Evolutionary conservation across 2,329 filamentous ascomycete genomes (phyloP).

Genomic region (Fusarium verrucosum): DNA sequence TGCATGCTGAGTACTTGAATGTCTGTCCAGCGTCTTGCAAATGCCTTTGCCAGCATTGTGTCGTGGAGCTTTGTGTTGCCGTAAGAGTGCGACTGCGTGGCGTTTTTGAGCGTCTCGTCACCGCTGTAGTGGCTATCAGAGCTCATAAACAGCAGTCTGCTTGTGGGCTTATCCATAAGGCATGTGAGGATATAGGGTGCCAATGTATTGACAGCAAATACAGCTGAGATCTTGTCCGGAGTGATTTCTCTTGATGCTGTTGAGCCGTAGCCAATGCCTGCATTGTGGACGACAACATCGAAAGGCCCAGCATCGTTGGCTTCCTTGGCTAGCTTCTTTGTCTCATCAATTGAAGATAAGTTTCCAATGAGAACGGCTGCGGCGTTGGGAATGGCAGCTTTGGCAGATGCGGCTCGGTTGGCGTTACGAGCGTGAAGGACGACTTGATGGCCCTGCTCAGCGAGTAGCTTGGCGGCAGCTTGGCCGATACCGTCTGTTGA

Average conservation of each 20-base stretch:
- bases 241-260: constrained; percentile 20
- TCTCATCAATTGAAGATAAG: constrained; percentile 29
- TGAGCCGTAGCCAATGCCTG: constrained; percentile 33
- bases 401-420: constrained; percentile 28
- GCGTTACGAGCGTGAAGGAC: constrained; percentile 32
- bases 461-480: constrained; percentile 28
- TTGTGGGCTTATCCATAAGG: constrained; percentile 28
- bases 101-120: constrained; percentile 24
- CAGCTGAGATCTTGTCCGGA: constrained; percentile 24
- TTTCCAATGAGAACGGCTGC: constrained; percentile 21
- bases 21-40: constrained; percentile 23
- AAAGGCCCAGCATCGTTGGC: constrained; percentile 28
- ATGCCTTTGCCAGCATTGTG: constrained; percentile 33
- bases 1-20: constrained; percentile 36
- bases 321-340: constrained; percentile 27
- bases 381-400: constrained; percentile 24
- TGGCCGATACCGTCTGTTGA: constrained; percentile 36
- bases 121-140: constrained; percentile 34
- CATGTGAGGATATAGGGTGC: constrained; percentile 32
- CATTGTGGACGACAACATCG: constrained; percentile 34
- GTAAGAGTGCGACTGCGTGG: constrained; percentile 29
- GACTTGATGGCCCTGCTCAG: constrained; percentile 34
- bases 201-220: constrained; percentile 34
- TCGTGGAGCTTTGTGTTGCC: constrained; percentile 36
- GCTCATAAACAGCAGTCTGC: constrained; percentile 28